Percentiles rank a stretch among this genome's conserved stretches.
These are phyloP conservation scores for Hamigera avellanea DNA, from an alignment of 495 filamentous ascomycete species.

Conservation along the genomic window DNA sequence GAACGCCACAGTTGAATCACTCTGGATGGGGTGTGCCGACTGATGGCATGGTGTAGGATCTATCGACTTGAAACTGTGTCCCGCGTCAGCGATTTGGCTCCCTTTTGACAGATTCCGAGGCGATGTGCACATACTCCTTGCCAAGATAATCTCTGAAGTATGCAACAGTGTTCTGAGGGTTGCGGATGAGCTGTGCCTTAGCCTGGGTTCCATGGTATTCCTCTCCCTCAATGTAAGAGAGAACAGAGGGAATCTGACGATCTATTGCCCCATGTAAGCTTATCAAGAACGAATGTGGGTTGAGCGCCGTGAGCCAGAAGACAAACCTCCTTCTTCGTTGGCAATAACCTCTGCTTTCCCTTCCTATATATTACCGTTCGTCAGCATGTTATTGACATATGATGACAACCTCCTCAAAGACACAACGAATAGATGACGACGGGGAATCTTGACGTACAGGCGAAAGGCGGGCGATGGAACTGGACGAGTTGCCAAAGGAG, in stretches of 20 bases:
- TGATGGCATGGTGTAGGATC: conserved; percentile 91
- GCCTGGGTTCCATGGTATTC: conserved; percentile 96
- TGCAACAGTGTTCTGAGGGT: conserved; percentile 82
- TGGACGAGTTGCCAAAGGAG: conserved; percentile 95
- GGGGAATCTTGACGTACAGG: too few species aligned
- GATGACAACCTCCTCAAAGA: too few species aligned
- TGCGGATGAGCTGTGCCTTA: conserved; percentile 83
- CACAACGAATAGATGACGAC: too few species aligned
- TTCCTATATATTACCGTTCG: conserved; percentile 37
- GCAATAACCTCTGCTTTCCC: conserved; percentile 96
- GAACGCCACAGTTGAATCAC: conserved; percentile 66
- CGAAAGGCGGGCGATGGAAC: conserved; percentile 83
- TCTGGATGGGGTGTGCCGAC: conserved; percentile 78
- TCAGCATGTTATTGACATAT: not conserved
- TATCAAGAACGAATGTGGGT: conserved; percentile 7
- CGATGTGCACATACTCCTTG: conserved; percentile 70
- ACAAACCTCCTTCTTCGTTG: conserved; percentile 92
- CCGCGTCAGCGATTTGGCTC: not conserved
- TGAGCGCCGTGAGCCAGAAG: conserved; percentile 1
- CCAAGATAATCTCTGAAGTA: conserved; percentile 95
- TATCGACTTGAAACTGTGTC: conserved; percentile 72
- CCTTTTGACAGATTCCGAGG: not conserved
- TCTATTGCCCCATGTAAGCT: conserved; percentile 39
- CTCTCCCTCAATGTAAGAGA: conserved; percentile 90
- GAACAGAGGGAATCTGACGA: conserved; percentile 87